Evolutionary conservation across 331 rosid species (phyloP).

Genomic region (Malus hybrid): DNA sequence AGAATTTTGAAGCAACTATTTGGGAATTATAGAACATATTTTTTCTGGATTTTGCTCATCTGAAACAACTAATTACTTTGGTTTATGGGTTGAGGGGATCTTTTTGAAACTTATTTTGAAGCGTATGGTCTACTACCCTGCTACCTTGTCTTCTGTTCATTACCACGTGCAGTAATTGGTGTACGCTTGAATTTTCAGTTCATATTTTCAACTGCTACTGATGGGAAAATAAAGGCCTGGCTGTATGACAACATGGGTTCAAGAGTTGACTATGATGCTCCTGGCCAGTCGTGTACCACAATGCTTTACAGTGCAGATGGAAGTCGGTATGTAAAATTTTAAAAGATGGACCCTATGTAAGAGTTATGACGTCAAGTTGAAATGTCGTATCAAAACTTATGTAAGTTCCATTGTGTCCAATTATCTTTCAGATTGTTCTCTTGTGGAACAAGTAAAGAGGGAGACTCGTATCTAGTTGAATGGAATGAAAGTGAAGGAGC

Average conservation of each 20-base stretch:
- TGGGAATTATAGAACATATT: background rate
- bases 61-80: background rate
- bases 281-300: conserved; percentile 83
- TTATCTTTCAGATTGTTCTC: conserved; percentile 29
- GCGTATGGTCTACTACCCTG: no score
- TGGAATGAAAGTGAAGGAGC: conserved; percentile 93
- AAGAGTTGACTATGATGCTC: conserved; percentile 87
- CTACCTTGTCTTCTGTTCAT: background rate
- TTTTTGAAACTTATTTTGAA: background rate
- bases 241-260: conserved; percentile 74
- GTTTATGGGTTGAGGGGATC: background rate
- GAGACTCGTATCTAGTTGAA: conserved; percentile 80
- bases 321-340: conserved; percentile 46
- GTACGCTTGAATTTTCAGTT: conserved; percentile 47
- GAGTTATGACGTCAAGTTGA: background rate
- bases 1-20: background rate
- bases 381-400: background rate
- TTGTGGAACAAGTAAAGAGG: conserved; percentile 41
- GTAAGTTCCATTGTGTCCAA: background rate
- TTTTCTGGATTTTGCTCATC: no score
- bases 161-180: background rate
- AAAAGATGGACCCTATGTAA: background rate
- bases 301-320: conserved; percentile 88
- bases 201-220: conserved; percentile 79
- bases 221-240: conserved; percentile 96